Percentiles rank a stretch among this genome's conserved stretches.
phyloP scores from a whole-genome alignment of 2,329 filamentous ascomycete genomes.

The Pseudogymnoascus sp. region DNA sequence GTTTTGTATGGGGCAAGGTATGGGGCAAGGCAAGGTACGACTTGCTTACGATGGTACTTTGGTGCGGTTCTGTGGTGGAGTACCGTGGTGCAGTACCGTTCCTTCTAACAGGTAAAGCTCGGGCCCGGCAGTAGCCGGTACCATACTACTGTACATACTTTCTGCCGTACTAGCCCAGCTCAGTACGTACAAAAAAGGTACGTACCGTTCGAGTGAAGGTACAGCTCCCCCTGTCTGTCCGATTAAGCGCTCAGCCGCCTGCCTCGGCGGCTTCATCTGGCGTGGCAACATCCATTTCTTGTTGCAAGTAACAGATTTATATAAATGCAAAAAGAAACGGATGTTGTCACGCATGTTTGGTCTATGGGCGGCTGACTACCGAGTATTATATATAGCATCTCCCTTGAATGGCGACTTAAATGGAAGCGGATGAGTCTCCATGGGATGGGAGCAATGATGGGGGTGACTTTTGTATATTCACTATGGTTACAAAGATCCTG shows the following conservation, averaged over 20 bases:
- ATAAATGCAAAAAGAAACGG: not conserved
- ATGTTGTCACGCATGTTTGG: not conserved
- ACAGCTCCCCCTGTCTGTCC: not conserved
- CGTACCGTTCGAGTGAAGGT: not conserved
- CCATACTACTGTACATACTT: too few species aligned
- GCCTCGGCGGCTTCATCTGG: not conserved
- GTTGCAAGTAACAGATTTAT: not conserved
- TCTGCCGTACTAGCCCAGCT: not conserved
- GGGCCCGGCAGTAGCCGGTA: not conserved
- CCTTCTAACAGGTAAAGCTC: not conserved
- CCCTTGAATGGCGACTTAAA: not conserved
- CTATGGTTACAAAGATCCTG: not conserved
- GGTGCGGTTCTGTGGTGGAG: not conserved
- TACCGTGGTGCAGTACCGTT: not conserved
- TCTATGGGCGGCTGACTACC: not conserved
- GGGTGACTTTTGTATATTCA: slow-evolving; percentile 3
- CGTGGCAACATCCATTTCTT: not conserved
- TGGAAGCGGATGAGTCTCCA: not conserved
- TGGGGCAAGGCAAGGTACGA: not conserved
- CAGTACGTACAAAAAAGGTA: not conserved
- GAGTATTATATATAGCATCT: not conserved
- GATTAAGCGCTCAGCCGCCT: not conserved
- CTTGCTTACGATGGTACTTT: not conserved
- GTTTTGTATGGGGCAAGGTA: not conserved
- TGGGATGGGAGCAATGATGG: not conserved